Evolutionary conservation across 495 filamentous ascomycete genomes (phyloP).

Genomic region (Mycothermus thermophilus): DNA sequence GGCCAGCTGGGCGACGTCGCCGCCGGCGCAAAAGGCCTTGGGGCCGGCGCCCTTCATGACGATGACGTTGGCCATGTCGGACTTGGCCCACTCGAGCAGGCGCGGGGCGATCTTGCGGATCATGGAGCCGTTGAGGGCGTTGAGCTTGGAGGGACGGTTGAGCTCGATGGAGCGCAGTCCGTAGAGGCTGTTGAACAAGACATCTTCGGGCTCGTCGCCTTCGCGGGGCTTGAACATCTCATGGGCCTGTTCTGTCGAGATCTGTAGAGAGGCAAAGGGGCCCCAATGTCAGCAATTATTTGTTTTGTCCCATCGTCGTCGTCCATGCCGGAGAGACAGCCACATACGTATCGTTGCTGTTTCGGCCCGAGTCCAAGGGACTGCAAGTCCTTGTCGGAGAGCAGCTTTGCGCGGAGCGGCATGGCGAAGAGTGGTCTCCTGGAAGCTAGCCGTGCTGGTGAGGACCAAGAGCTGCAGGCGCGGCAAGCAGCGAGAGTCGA

Average conservation of each 20-base stretch:
- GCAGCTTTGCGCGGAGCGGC: constrained; percentile 80
- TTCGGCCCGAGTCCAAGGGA: too few relatives aligned
- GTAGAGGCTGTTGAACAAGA: constrained; percentile 75
- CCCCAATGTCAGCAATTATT: neutral
- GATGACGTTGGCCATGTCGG: constrained; percentile 80
- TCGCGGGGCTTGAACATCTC: constrained; percentile 28
- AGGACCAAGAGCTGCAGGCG: constrained; percentile 13
- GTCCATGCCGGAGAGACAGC: neutral
- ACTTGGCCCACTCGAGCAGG: constrained; percentile 85
- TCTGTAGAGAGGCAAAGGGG: constrained; percentile 37
- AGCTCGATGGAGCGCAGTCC: constrained; percentile 87
- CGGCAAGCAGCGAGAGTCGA: constrained; percentile 14
- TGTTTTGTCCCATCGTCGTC: neutral
- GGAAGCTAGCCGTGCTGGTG: too few relatives aligned
- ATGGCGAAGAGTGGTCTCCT: too few relatives aligned
- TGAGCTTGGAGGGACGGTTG: constrained; percentile 80
- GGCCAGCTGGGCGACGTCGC: constrained; percentile 72
- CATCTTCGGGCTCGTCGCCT: constrained; percentile 74
- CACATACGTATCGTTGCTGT: constrained; percentile 33
- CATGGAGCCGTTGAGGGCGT: constrained; percentile 89
- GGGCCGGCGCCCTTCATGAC: constrained; percentile 78
- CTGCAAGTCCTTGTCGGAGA: constrained; percentile 46
- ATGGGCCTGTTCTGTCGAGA: constrained; percentile 34
- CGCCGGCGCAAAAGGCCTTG: constrained; percentile 83
- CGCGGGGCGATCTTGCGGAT: constrained; percentile 78